Evolutionary conservation across 2,329 filamentous ascomycete species (phyloP), one percentile per base, ranked within the genome.

Genomic region (Colletotrichum nymphaeae): DNA sequence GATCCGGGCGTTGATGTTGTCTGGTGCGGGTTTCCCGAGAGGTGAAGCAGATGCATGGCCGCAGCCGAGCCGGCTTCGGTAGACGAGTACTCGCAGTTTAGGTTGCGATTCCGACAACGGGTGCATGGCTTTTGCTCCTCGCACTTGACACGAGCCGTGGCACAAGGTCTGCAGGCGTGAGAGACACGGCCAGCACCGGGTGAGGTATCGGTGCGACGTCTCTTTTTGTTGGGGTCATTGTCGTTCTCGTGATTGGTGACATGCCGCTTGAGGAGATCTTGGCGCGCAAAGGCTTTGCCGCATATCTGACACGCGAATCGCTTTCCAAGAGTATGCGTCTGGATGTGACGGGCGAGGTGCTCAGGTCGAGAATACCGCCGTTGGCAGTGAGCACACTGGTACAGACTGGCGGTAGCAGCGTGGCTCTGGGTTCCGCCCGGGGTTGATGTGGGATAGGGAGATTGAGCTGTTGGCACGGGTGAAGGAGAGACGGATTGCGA

Each of bases 111-210:
- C 63, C 84, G 81, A 75, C 88, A 89, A 35, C 88, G 84, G 22
- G 84, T 84, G 76, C 88, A 90, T 37, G 88, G 88, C 78, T 90
- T 89, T 26, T 81, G 77, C 69, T 90, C 88, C 73, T 89, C 87
- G 73, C 88, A 90, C 75, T 89, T 89, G 57, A 90, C 86, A 24
- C 88, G 83, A 12, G 88, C 87, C 22, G 83, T 78, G 4, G 88
- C 87, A 74, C 88, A 90, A 11, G 86, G 80, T 28, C 84, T 84
- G 75, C 88, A 90, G 16, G 88, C 88, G 75, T 89, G 87, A 11
- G 85, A 86, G 12, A 90, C 88, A 14, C 88, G 86, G 24, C 86
- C 84, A 2, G 85, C 82, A 19, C 82, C 84, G 3, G 85, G 84
- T 1, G 85, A 85, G 1, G 85, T 79, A 56, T 83, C 83, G 63